phyloP scores from a whole-genome alignment of 495 filamentous ascomycete genomes.

The Xylaria bambusicola region DNA sequence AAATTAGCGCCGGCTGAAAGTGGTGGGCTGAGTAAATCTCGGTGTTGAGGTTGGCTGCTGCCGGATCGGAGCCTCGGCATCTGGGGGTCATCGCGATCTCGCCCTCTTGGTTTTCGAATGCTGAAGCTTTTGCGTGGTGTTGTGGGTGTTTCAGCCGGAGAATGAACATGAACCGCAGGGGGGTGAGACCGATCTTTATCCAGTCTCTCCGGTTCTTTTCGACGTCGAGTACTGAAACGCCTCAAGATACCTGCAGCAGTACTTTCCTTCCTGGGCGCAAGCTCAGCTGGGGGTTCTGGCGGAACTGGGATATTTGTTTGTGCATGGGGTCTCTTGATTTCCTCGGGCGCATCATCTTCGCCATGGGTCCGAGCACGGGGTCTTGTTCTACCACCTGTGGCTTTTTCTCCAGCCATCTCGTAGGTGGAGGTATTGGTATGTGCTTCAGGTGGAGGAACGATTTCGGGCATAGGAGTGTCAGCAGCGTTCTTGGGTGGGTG shows the following conservation, averaged over 20 bases:
- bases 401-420: conserved; percentile 79
- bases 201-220: conserved; percentile 60
- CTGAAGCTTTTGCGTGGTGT: conserved; percentile 78
- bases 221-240: conserved; percentile 83
- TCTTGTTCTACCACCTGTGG: conserved; percentile 74
- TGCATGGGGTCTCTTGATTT: conserved; percentile 68
- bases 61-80: conserved; percentile 57
- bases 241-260: conserved; percentile 83
- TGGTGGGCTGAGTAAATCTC: conserved; percentile 72
- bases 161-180: conserved; percentile 70
- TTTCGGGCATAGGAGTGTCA: conserved; percentile 57
- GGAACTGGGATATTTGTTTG: conserved; percentile 43
- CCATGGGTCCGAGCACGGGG: conserved; percentile 91
- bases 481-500: conserved; percentile 56
- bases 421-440: conserved; percentile 84
- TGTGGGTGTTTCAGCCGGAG: conserved; percentile 64
- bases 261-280: conserved; percentile 78
- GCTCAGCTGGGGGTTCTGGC: conserved; percentile 62
- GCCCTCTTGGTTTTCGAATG: conserved; percentile 65
- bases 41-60: conserved; percentile 68
- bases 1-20: conserved; percentile 56
- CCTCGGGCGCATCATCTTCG: conserved; percentile 85
- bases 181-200: conserved; percentile 62
- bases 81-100: conserved; percentile 53
- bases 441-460: conserved; percentile 80